These are phyloP conservation scores for Phytophthora aleatoria DNA, from an alignment of 352 stramenopile genomes.

Conservation along the genomic window DNA sequence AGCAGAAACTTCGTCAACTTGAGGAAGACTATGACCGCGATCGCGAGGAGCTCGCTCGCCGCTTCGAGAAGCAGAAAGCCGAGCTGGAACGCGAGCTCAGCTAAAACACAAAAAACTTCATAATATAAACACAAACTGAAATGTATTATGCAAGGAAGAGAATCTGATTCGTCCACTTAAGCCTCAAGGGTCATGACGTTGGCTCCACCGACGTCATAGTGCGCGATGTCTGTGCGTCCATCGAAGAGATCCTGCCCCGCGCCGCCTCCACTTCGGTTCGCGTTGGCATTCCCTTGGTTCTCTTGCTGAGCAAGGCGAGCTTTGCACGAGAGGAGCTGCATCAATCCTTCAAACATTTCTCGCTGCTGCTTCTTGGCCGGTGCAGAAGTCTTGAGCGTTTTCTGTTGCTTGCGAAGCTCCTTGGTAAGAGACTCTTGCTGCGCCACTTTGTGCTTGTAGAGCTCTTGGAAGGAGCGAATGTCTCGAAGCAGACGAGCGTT, in stretches of 20 bases:
- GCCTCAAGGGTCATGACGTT: conserved; percentile 87
- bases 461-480: conserved; percentile 88
- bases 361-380: conserved; percentile 78
- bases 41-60: conserved; percentile 36
- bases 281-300: conserved; percentile 20
- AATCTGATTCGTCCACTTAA: conserved; percentile 21
- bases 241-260: conserved; percentile 58
- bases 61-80: conserved; percentile 53
- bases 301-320: conserved; percentile 52
- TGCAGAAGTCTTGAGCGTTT: conserved; percentile 85
- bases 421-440: conserved; percentile 92
- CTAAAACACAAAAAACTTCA: conserved; percentile 5
- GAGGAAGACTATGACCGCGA: conserved; percentile 58
- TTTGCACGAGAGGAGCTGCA: conserved; percentile 84
- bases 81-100: conserved; percentile 56
- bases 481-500: conserved; percentile 72
- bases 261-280: conserved; percentile 17
- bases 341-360: conserved; percentile 85
- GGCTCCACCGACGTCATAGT: conserved; percentile 80
- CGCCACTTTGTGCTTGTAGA: conserved; percentile 92
- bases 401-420: conserved; percentile 91
- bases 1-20: conserved; percentile 59
- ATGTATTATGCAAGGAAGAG: conserved; percentile 6
- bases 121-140: conserved; percentile 11
- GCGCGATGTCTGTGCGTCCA: conserved; percentile 66